phyloP scores from a whole-genome alignment of 2,329 filamentous ascomycete genomes.

The Gaeumannomyces tritici region DNA sequence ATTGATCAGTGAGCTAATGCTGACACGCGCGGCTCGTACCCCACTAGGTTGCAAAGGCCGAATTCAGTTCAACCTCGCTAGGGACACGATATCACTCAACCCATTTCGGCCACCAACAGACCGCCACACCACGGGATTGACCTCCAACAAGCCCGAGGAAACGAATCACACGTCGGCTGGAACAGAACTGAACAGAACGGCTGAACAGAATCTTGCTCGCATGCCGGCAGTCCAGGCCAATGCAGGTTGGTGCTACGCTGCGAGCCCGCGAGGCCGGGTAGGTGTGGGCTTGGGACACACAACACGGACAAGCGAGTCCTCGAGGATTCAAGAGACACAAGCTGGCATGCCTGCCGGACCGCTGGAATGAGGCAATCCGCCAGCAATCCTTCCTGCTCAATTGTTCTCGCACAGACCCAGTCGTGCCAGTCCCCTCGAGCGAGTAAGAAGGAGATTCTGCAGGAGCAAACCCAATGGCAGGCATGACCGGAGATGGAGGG shows the following conservation, averaged over 20 bases:
- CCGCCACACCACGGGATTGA: not conserved
- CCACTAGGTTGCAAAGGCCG: too few species aligned
- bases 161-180: not conserved
- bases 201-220: not conserved
- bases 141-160: not conserved
- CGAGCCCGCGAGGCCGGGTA: too few species aligned
- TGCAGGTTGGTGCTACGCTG: not conserved
- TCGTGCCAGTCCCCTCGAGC: not conserved
- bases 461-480: not conserved
- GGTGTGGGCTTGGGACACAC: not conserved
- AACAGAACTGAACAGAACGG: not conserved
- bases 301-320: not conserved
- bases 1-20: not conserved
- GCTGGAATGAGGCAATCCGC: too few species aligned
- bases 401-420: not conserved
- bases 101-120: not conserved
- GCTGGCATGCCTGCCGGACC: too few species aligned
- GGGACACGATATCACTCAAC: not conserved
- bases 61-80: not conserved
- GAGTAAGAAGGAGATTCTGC: not conserved
- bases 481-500: not conserved
- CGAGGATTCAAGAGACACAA: not conserved
- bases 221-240: not conserved
- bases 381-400: not conserved
- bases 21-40: not conserved